Evolutionary conservation across 352 stramenopile genomes (phyloP), one percentile per base, ranked within the genome.

Genomic region (Pythium grandisporangium): DNA sequence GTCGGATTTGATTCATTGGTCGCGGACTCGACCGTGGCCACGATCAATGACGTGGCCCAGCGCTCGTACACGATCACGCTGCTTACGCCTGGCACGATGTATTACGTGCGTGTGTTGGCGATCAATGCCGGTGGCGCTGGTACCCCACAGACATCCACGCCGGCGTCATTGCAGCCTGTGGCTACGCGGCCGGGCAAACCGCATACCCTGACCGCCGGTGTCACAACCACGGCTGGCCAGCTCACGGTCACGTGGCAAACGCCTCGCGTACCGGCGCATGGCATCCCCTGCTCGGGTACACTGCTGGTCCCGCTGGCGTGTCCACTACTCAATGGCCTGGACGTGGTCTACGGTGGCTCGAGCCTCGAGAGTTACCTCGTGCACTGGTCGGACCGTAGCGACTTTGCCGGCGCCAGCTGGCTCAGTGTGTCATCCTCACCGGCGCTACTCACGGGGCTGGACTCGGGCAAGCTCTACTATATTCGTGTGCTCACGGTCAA

Each of bases 351-450:
- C 56, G 92, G 91, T 20, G 95, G 93, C 33, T 81, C 80, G 29
- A 70, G 63, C 29, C 80, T 98, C 13, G 74, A 85, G 51, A 79
- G 77, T 20, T 99, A 98, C 62, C 39, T 96, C 5, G 77, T 98
- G n/a, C 91, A 98, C 55, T 98, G 86, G 78, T 61, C 70, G 0
- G 56, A 58, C 12, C 69, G 52, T 14, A 76, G 55, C 27, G 61
- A 69, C 25, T 95, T 96, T 41, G 76, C 70, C 17, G 73, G 77
- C 42, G 62, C 65, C 16, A 78, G 75, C 30, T 89, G 89, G 55
- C 53, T 63, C 19, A 78, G 64, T n/a, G 69, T 88, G 6, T 58
- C 63, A 21, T 71, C 65, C 11, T 84, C 69, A 21, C 76, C 79
- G 14, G 57, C 53, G 25, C 54, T 92, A 37, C 25, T 93, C 5